These are phyloP conservation scores for Pythium aristosporum DNA, from an alignment of 352 stramenopile species.

Conservation along the genomic window DNA sequence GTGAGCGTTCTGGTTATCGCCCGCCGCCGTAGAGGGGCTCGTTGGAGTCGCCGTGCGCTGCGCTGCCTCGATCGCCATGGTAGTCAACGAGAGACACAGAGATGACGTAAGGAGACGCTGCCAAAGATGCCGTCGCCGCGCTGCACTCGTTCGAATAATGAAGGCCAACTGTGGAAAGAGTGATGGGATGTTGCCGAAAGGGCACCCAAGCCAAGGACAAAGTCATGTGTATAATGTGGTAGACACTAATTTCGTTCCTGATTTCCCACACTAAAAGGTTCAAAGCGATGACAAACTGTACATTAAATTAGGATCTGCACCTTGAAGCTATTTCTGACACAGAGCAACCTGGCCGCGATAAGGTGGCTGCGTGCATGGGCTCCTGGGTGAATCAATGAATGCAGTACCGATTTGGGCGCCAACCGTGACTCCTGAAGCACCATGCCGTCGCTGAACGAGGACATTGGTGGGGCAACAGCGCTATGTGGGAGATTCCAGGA, in stretches of 20 bases:
- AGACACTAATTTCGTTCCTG: background rate
- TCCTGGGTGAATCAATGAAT: no score
- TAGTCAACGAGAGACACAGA: background rate
- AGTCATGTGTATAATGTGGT: background rate
- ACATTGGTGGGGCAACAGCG: conserved; percentile 31
- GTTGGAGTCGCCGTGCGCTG: background rate
- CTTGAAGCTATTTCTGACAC: conserved; percentile 1
- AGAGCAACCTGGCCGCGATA: background rate
- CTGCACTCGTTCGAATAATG: background rate
- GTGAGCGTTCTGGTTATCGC: conserved; percentile 26
- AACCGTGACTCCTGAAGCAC: background rate
- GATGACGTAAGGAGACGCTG: background rate
- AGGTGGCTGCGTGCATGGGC: background rate
- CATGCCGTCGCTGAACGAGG: conserved; percentile 40
- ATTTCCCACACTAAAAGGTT: background rate
- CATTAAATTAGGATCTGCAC: background rate
- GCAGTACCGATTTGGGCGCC: no score
- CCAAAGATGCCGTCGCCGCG: background rate
- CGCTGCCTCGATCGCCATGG: conserved; percentile 16
- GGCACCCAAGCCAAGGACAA: conserved; percentile 20
- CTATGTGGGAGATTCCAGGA: background rate
- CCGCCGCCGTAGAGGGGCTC: background rate
- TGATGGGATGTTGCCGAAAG: conserved; percentile 13
- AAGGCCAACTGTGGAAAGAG: background rate
- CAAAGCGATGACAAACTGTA: background rate